Base-by-base conservation (phyloP, 1,284 basidiomycete species). In the Pseudozyma sp. region DNA sequence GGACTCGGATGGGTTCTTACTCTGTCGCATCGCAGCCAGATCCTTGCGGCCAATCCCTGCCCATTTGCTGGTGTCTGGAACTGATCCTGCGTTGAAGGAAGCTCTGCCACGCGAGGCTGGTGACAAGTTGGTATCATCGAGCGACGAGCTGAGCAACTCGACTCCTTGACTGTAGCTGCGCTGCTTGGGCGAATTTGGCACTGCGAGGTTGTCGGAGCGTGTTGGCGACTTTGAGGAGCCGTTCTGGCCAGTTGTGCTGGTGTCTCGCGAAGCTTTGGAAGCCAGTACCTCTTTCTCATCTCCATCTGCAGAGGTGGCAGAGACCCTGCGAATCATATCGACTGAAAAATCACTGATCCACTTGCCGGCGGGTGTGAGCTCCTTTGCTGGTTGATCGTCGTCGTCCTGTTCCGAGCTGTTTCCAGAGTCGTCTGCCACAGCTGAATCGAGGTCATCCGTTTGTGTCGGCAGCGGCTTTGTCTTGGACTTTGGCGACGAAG, bases 31-130 rank as follows among this genome's bases (percentile, higher is more conserved):
- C 5, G 65, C 71, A 10, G 68, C 79, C n/a, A 81, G 60, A 36
- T 79, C 75, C 58, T 81, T 81, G 18, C 73, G 70, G 36, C 79
- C 79, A 18, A 81, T 59, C 12, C 78, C 75, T 18, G 69, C 58
- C 68, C 73, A 71, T 25, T 59, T 61, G 45, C 6, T 50, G 8
- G 64, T 25, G 21, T 68, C 57, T 1, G 61, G 54, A 10, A 38
- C 39, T 6, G 61, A 56, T 1, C 61, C 61, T 10, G 31, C 35
- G 14, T 25, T 56, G 52, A 73, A 64, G 10, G 70, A 69, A 16
- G 57, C 38, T 34, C 61, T 50, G n/a, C 57, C 62, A 48, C 70
- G 53, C 13, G 54, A 19, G 7, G 31, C 45, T 6, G 55, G 31
- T 10, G 56, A 43, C 34, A 73, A 18, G 31, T 59, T 56, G 0